Conservation (phyloP, 2,329 filamentous ascomycete species). For the Claviceps paspali region DNA sequence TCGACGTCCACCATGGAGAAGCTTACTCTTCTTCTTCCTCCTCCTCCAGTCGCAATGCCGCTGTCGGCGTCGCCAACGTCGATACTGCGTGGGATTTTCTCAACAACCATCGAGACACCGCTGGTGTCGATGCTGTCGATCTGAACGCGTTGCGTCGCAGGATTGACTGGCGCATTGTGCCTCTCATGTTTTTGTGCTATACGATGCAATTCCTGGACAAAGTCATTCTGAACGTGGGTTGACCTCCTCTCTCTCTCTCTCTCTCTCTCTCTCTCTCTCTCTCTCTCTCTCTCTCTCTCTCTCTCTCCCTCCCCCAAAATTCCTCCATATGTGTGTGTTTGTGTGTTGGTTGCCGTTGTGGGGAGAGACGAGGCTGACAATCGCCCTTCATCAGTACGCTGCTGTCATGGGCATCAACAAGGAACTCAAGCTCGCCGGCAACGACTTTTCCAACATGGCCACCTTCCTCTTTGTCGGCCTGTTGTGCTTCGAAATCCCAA, state of each 20-base stretch:
- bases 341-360: no score
- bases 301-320: no score
- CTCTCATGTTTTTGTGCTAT: conserved; percentile 46
- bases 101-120: conserved; percentile 24
- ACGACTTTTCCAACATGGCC: conserved; percentile 47
- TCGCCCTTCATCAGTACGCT: conserved; percentile 33
- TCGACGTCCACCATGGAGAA: conserved; percentile 8
- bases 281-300: no score
- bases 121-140: conserved; percentile 20
- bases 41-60: conserved; percentile 9
- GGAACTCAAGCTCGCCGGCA: conserved; percentile 37
- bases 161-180: conserved; percentile 44
- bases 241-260: neutral
- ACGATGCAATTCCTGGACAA: conserved; percentile 51
- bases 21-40: conserved; percentile 10
- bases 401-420: conserved; percentile 47
- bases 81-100: conserved; percentile 33
- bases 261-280: neutral
- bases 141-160: conserved; percentile 33
- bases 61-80: conserved; percentile 12
- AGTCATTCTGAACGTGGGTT: conserved; percentile 42
- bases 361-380: no score
- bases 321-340: no score
- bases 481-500: conserved; percentile 42
- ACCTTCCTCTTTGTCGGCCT: conserved; percentile 49